Conservation (phyloP, 1,284 basidiomycete species). For the Earliella scabrosa region DNA sequence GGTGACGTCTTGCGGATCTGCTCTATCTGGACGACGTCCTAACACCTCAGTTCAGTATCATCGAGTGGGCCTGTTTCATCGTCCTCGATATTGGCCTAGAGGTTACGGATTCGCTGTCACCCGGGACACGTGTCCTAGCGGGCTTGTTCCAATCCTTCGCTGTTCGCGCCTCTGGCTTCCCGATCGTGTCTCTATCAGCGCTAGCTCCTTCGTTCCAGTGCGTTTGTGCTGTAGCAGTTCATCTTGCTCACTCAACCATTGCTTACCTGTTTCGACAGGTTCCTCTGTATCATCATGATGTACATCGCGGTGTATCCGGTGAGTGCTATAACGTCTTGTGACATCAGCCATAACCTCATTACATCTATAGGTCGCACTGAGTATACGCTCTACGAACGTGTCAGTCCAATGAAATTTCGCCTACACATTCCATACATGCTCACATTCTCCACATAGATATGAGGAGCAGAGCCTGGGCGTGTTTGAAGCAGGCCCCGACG, state of each 20-base stretch:
- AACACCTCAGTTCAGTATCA: slow-evolving; percentile 37
- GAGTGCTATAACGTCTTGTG: slow-evolving; percentile 17
- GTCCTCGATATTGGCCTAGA: slow-evolving; percentile 61
- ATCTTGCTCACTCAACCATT: too few relatives aligned
- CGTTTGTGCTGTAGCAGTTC: slow-evolving; percentile 22
- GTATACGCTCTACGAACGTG: slow-evolving; percentile 83
- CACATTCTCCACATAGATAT: slow-evolving; percentile 39
- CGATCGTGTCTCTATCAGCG: slow-evolving; percentile 63
- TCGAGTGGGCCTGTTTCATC: slow-evolving; percentile 59
- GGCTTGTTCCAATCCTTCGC: slow-evolving; percentile 72
- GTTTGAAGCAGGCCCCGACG: slow-evolving; percentile 56
- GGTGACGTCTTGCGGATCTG: slow-evolving; percentile 27
- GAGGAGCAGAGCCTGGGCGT: slow-evolving; percentile 75
- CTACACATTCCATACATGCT: background rate
- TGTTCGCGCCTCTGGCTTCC: slow-evolving; percentile 78
- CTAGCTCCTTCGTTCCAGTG: slow-evolving; percentile 72
- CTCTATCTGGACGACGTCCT: background rate
- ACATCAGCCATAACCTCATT: background rate
- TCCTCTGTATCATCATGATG: slow-evolving; percentile 81
- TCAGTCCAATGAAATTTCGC: slow-evolving; percentile 43
- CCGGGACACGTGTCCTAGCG: slow-evolving; percentile 53
- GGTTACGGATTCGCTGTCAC: slow-evolving; percentile 41
- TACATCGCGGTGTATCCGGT: slow-evolving; percentile 63
- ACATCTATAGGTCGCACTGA: slow-evolving; percentile 52
- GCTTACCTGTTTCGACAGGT: slow-evolving; percentile 46